These are phyloP conservation scores for Scenedesmus sp. DNA, from an alignment of 163 green algal genomes.

Conservation along the genomic window DNA sequence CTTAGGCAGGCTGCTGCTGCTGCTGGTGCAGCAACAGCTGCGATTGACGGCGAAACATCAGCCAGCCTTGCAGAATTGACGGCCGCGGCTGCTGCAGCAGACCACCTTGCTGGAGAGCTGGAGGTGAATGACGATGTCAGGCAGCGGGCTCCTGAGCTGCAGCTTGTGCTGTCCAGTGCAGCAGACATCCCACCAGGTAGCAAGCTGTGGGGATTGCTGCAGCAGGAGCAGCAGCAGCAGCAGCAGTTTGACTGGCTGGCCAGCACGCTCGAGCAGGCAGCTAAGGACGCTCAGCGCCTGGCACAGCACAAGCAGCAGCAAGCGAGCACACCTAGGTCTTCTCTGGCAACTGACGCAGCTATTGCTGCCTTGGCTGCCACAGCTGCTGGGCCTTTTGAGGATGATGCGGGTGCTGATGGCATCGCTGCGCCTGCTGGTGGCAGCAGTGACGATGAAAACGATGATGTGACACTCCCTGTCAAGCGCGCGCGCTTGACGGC, in stretches of 20 bases:
- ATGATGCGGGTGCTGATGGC: no score
- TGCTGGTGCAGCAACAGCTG: background rate
- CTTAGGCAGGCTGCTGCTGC: background rate
- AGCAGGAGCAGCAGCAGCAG: slow-evolving; percentile 18
- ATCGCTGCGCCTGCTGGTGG: background rate
- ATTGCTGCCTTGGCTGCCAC: background rate
- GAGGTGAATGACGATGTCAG: background rate
- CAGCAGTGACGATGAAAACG: background rate
- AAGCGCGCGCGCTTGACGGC: background rate
- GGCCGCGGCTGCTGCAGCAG: slow-evolving; percentile 6
- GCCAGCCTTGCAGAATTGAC: background rate
- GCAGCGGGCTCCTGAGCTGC: background rate
- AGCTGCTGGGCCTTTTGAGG: background rate
- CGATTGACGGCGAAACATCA: background rate
- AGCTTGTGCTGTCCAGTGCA: background rate
- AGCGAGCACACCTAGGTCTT: background rate
- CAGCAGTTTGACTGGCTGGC: slow-evolving; percentile 3
- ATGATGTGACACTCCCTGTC: background rate
- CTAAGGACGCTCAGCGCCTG: background rate
- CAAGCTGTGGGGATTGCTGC: background rate
- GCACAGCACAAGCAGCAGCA: slow-evolving; percentile 18
- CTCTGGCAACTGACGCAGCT: background rate
- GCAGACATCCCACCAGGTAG: background rate
- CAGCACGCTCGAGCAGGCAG: background rate
- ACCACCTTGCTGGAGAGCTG: background rate